Base-by-base conservation (phyloP, 805 yeast species). In the Lachancea waltii region DNA sequence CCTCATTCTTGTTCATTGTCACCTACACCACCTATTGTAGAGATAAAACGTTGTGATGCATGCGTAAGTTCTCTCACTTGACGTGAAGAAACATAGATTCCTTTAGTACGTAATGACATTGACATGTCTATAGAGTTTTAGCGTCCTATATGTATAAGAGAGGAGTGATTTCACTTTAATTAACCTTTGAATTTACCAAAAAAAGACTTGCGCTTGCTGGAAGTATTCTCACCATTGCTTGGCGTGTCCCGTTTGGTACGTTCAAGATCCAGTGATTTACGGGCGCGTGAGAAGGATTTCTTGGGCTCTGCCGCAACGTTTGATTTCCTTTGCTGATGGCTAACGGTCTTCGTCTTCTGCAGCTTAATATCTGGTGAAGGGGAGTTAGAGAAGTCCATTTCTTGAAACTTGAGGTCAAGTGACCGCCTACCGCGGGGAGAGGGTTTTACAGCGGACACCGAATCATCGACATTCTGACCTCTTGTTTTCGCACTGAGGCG, bases 201-300 rank as follows among this genome's bases (percentile, higher is more conserved):
- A 17, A 58, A 36, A 5, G 58, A 50, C 18, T 49, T 45, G 41
- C 57, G 54, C 43, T 55, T 56, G 20, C 46, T 34, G 19, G 37
- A 31, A 16, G 36, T 38, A 22, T 33, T 33, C 6, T 50, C 53
- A 15, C 41, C 37, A 18, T 25, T 38, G 17, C 39, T 43, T 10
- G 45, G 22, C 11, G 49, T 47, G 33, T 56, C 62, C 16, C 52
- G 49, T 37, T 55, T 51, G 5, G 48, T 30, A 34, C 47, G 42
- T 30, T 57, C 62, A 31, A 56, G 33, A 31, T 57, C 62, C 9
- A 57, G 40, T 3, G 62, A 57, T 29, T 53, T 55, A n/a, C 61
- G 50, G 1, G 53, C 54, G 30, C 44, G 49, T 7, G 53, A 44
- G 33, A 53, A 45, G 1, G 57, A 48, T 27, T 46, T 52, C 24